These are phyloP conservation scores for Carex arenaria DNA, from an alignment of 202 grass and related monocot genomes.

Conservation along the genomic window DNA sequence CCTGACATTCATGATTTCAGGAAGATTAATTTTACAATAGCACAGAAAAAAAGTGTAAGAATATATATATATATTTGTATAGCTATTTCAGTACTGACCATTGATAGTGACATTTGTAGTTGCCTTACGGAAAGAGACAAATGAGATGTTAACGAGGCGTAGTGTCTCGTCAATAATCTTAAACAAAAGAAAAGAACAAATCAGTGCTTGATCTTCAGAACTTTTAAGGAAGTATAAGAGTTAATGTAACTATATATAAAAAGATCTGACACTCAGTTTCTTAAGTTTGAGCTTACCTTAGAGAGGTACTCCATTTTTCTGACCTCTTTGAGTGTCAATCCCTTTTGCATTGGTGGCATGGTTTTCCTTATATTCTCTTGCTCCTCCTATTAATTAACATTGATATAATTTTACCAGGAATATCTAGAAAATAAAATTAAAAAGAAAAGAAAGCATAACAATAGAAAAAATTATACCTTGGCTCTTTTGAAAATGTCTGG, in stretches of 20 bases:
- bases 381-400: conserved; percentile 51
- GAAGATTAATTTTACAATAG: not conserved
- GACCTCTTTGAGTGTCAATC: conserved; percentile 61
- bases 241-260: not conserved
- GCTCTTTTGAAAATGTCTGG: conserved; percentile 55
- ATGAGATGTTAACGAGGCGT: conserved; percentile 73
- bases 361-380: conserved; percentile 74
- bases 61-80: not conserved
- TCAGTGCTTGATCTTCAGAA: not conserved
- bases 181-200: not conserved
- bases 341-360: conserved; percentile 49
- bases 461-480: conserved; percentile 30
- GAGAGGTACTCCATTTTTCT: conserved; percentile 94
- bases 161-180: conserved; percentile 89
- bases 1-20: not conserved
- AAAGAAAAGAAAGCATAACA: not conserved
- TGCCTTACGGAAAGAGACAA: conserved; percentile 68
- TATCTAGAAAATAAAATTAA: not conserved
- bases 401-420: not conserved
- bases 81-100: conserved; percentile 31
- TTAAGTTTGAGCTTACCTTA: conserved; percentile 29
- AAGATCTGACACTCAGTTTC: not conserved
- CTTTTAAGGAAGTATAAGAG: not conserved
- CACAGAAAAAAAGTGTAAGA: not conserved
- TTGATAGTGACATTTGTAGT: conserved; percentile 47